Evolutionary conservation across 2,329 filamentous ascomycete species (phyloP), one percentile per base, ranked within the genome.

Genomic region (Fusarium citri): DNA sequence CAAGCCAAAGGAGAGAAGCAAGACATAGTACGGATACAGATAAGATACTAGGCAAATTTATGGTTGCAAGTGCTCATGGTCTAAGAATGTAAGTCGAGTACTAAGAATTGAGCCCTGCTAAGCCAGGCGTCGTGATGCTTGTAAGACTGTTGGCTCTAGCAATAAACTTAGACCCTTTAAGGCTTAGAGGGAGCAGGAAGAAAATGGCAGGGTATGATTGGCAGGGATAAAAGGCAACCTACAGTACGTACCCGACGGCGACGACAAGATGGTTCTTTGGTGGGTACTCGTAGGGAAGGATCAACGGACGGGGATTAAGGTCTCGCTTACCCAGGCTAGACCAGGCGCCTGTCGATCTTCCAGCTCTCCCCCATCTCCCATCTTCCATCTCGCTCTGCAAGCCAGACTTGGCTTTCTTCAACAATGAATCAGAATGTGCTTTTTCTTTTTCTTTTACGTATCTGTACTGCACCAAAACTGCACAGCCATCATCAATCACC

Each of bases 111-210:
- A 42, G 20, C 49, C 49, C 23, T 42, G 49, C 49, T 25, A 53
- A 34, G n/a, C 26, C 30, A 62, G 63, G 62, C 63, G 34, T 34
- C 25, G 8, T 30, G 46, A 66, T 65, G 47, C 63, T 43, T 66
- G 62, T 65, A 65, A 66, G 42, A 48, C 55, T 66, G 63, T 66
- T 66, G 55, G 63, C 37, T 66, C 47, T 66, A 66, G 55, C 37
- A 42, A 22, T 25, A 3, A 14, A 23, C 22, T 47, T 47, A 23
- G 3, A 22, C 47, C 14, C 11, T 18, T 30, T 30, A 10, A 6
- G 9, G 30, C 16, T 22, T 50, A 58, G 53, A n/a, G 34, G 18
- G 18, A 12, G 3, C 34, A 37, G 15, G 18, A 0, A 14, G 11
- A 9, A 12, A 8, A 25, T 12, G 22, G 18, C 22, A 25, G 8